Evolutionary conservation across 306 rosid species (phyloP), one percentile per base, ranked within the genome.

Genomic region (Aeschynomene evenia): DNA sequence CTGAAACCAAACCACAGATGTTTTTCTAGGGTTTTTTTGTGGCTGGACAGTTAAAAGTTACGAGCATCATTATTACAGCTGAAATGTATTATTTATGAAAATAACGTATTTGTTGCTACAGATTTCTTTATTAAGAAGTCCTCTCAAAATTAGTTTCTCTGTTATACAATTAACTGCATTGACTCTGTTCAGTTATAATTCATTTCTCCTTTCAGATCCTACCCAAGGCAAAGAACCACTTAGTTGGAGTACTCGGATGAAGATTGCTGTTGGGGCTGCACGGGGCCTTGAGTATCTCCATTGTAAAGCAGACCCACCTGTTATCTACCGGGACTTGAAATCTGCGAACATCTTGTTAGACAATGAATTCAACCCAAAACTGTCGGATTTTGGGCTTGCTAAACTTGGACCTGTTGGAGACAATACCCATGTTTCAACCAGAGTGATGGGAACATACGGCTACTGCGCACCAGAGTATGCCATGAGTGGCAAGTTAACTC

Each of bases 381-480:
- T 94, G 52, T 94, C 99, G 9, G 99, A 94, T 77, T 94, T 93
- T 72, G 98, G 98, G 48, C 96, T 94, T 28, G 98, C 98, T 34
- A 94, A 94, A 78, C 85, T 90, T 43, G 97, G 97, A 66, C 97
- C 98, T 58, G 98, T 90, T 45, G 98, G 98, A n/a, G 97, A 94
- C 73, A 88, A 87, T 20, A 90, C 98, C 31, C 98, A 94, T 76
- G 98, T 94, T 74, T 94, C 98, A 50, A 94, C 98, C 9, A 82
- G 98, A 85, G 96, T 93, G 42, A 93, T 93, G 98, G 98, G 97
- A 73, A 93, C 97, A 8, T 88, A 90, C 46, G 97, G 98, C 43
- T 90, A 93, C 82, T 91, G 99, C 63, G 99, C 99, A 6, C 99
- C 99, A 21, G 99, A 95, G 77, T 95, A 95, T 15, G 97, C 97